These are phyloP conservation scores for Spatholobus suberectus DNA, from an alignment of 306 rosid species.

Conservation along the genomic window DNA sequence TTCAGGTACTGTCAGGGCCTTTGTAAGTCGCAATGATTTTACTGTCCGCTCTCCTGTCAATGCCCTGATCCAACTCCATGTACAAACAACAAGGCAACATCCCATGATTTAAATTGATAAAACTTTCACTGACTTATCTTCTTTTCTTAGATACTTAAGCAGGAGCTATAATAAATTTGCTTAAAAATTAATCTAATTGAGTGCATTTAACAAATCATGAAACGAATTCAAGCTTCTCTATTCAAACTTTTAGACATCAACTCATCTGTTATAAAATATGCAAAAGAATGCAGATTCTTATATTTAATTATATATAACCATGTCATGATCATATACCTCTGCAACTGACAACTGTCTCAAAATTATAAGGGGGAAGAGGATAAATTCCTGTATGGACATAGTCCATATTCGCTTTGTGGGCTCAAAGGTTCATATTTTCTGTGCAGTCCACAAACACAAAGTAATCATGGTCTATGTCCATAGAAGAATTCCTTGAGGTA, in stretches of 20 bases:
- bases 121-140: slow-evolving; percentile 20
- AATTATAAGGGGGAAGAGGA: slow-evolving; percentile 15
- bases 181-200: not conserved
- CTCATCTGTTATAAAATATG: not conserved
- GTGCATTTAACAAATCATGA: slow-evolving; percentile 27
- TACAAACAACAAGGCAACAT: not conserved
- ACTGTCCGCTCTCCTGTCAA: slow-evolving; percentile 87
- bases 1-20: slow-evolving; percentile 94
- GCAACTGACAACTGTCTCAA: slow-evolving; percentile 18
- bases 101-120: slow-evolving; percentile 30
- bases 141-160: slow-evolving; percentile 18
- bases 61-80: slow-evolving; percentile 67
- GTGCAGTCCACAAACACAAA: slow-evolving; percentile 2
- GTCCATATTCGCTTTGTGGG: not conserved
- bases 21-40: slow-evolving; percentile 82
- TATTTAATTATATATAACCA: slow-evolving; percentile 23
- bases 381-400: not conserved
- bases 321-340: slow-evolving; percentile 1
- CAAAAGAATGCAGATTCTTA: not conserved
- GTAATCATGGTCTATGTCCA: not conserved
- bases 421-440: not conserved
- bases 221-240: slow-evolving; percentile 29
- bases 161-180: slow-evolving; percentile 2
- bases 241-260: slow-evolving; percentile 23
- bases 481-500: slow-evolving; percentile 11